Conservation (phyloP, 192 early-diverging fungal genomes). For the Linnemannia hyalina region DNA sequence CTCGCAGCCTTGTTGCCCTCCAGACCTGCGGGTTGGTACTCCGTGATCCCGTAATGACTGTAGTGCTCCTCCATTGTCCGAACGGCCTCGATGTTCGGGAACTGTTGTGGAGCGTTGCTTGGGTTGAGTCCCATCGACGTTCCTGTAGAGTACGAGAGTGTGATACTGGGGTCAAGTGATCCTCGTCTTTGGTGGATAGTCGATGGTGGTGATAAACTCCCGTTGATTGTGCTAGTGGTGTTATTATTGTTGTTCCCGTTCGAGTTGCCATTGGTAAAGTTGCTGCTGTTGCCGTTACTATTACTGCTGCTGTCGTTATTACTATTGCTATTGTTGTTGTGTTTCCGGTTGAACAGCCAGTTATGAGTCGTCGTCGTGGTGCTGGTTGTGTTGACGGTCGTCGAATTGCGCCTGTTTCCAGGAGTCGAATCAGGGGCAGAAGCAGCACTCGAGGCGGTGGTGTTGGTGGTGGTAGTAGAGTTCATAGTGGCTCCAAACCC, state of each 20-base stretch:
- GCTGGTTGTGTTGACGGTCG: neutral
- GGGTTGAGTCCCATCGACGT: neutral
- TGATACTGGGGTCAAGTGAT: constrained; percentile 25
- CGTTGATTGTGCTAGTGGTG: neutral
- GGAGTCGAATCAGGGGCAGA: neutral
- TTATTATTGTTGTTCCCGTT: neutral
- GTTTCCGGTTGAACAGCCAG: constrained; percentile 4
- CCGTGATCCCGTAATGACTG: constrained; percentile 37
- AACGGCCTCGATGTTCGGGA: constrained; percentile 9
- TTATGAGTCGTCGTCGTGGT: neutral
- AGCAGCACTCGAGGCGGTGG: neutral
- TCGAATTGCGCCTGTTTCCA: neutral
- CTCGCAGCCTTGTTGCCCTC: constrained; percentile 16
- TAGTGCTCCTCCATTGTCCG: constrained; percentile 39
- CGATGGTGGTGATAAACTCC: constrained; percentile 8
- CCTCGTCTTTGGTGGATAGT: constrained; percentile 13
- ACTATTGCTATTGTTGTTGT: neutral
- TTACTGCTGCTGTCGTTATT: neutral
- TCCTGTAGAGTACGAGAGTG: constrained; percentile 19
- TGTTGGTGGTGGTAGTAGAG: neutral
- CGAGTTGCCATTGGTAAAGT: neutral
- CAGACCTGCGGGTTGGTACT: constrained; percentile 22
- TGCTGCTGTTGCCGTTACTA: neutral
- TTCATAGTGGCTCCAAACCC: neutral
- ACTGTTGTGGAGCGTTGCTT: neutral